Evolutionary conservation across 495 filamentous ascomycete species (phyloP), one percentile per base, ranked within the genome.

Genomic region (Staphylotrichum tortipilum): DNA sequence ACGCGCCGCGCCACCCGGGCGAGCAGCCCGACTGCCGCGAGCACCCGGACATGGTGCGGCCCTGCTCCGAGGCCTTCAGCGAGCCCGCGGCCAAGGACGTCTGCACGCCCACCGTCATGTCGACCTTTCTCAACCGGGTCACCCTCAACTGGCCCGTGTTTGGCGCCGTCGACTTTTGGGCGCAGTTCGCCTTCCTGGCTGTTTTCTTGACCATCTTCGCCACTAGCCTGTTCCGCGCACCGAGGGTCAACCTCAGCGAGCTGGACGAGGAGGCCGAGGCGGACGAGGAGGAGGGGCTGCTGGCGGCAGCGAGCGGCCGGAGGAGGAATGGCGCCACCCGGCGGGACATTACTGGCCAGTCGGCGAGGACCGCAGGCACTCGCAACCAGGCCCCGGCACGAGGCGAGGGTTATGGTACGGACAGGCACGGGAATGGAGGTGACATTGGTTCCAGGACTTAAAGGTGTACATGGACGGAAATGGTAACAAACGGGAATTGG

Each of bases 61-160:
- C 82, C 23, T 98, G 92, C 69, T 85, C 86, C 21, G 92, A 95
- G 62, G 62, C 75, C 34, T 73, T 83, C 7, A 69, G 78, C 8
- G 77, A 78, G 51, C 63, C 74, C n/a, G 69, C 71, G 26, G 83
- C 86, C 10, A 76, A 77, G 41, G 74, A 79, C 50, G 82, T 95
- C 11, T 98, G 92, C 72, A 97, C 89, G 14, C 88, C 92, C 0
- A 91, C 79, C 38, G 82, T 97, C 39, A 84, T 85, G 56, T 89
- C 85, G 48, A 95, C 87, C 0, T 95, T 98, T 69, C 71, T 97
- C 46, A 95, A 98, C 63, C 82, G 89, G 26, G 77, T 96, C 31
- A 94, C 87, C n/a, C 71, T 97, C 52, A 92, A 91, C 68, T 98
- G 89, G 74, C 91, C 94, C 14, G 86, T 95, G 60, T 95, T 98